Percentiles rank a stretch among this genome's conserved stretches.
Evolutionary conservation across 306 rosid genomes (phyloP).

Genomic region (Pachyrhizus erosus): DNA sequence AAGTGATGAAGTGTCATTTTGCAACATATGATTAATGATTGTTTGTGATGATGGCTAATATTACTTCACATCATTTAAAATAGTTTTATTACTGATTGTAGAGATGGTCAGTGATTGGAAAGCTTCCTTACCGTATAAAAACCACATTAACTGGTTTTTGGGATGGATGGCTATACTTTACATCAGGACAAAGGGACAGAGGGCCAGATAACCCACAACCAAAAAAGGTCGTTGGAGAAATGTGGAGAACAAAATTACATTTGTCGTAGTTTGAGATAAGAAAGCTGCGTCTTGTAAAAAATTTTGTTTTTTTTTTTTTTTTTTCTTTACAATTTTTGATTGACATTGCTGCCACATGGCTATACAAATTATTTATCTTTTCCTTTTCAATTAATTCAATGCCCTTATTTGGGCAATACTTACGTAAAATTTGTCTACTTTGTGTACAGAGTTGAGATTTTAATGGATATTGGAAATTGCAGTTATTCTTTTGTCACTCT

Average conservation of each 20-base stretch:
- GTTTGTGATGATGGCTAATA: not conserved
- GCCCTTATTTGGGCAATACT: not conserved
- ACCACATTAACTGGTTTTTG: conserved; percentile 82
- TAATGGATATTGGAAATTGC: not conserved
- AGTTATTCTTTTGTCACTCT: not conserved
- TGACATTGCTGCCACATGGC: not conserved
- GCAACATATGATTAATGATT: not conserved
- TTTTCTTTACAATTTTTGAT: not conserved
- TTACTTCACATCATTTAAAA: conserved; percentile 6
- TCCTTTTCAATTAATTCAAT: conserved; percentile 17
- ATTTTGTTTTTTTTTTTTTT: not conserved
- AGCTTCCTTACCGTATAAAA: conserved; percentile 85
- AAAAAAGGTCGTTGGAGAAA: conserved; percentile 64
- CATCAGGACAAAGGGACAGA: conserved; percentile 92
- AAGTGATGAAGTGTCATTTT: not conserved
- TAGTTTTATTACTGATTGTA: conserved; percentile 36
- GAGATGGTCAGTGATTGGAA: conserved; percentile 95
- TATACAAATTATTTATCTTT: conserved; percentile 26
- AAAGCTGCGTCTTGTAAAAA: not conserved
- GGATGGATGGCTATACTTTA: conserved; percentile 89
- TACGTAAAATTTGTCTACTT: conserved; percentile 2
- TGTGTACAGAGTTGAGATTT: conserved; percentile 19
- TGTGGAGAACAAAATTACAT: conserved; percentile 83
- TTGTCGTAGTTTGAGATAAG: conserved; percentile 35
- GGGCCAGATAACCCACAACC: conserved; percentile 96